Evolutionary conservation across 208 protist species (phyloP).

Genomic region (Trypanosoma boissoni): DNA sequence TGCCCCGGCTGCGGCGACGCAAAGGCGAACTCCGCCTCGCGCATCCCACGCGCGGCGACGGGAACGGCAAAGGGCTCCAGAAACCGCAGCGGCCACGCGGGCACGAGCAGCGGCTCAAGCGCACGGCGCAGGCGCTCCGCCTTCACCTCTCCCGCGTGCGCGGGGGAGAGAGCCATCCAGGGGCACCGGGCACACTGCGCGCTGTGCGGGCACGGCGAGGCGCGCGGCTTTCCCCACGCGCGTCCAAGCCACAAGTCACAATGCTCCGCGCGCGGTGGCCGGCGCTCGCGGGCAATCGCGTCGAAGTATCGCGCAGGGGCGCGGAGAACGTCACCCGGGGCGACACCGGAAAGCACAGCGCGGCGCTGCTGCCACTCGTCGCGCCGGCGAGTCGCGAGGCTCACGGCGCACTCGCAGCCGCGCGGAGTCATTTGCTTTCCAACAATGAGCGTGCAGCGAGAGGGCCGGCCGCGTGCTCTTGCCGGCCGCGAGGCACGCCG

Average conservation of each 20-base stretch:
- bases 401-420: conserved; percentile 40
- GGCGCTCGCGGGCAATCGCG: conserved; percentile 10
- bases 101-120: conserved; percentile 1
- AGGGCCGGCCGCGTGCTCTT: background rate
- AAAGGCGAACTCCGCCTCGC: conserved; percentile 55
- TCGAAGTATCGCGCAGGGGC: conserved; percentile 24
- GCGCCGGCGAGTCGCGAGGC: conserved; percentile 1
- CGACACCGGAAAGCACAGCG: conserved; percentile 27
- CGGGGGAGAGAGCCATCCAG: conserved; percentile 50
- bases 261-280: conserved; percentile 14
- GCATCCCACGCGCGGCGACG: conserved; percentile 33
- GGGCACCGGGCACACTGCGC: conserved; percentile 53
- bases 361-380: conserved; percentile 16
- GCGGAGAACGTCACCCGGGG: conserved; percentile 23
- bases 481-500: background rate
- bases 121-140: conserved; percentile 23
- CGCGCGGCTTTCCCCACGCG: conserved; percentile 12
- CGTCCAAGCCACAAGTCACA: conserved; percentile 27
- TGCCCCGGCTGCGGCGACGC: background rate
- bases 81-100: conserved; percentile 14
- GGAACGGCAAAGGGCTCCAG: conserved; percentile 41
- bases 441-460: conserved; percentile 26
- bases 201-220: conserved; percentile 35
- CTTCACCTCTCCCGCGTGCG: conserved; percentile 37
- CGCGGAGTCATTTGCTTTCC: conserved; percentile 34